Percentiles rank a stretch among this genome's conserved stretches.
Conservation (phyloP, 2,329 filamentous ascomycete species). For the Helicocarpus griseus region DNA sequence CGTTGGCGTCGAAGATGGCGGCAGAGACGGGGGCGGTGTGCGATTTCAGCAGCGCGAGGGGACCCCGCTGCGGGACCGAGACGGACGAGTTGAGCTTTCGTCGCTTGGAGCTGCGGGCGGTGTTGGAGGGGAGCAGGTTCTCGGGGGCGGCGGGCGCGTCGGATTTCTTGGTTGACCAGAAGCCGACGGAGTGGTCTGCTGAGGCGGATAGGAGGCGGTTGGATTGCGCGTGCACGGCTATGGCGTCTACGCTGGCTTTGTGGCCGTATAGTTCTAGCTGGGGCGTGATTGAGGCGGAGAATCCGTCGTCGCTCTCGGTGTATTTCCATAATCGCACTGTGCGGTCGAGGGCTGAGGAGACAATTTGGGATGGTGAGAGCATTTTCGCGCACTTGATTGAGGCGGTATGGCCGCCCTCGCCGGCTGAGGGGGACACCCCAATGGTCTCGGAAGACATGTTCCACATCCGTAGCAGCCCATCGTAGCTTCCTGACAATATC, state of each 20-base stretch:
- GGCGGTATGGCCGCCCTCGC: constrained; percentile 62
- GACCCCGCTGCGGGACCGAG: constrained; percentile 59
- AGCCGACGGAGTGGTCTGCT: constrained; percentile 69
- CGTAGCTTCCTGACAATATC: constrained; percentile 87
- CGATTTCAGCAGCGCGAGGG: constrained; percentile 61
- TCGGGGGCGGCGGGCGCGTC: constrained; percentile 65
- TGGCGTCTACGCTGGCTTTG: constrained; percentile 59
- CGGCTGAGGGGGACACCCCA: constrained; percentile 59
- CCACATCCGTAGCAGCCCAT: constrained; percentile 83
- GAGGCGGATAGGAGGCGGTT: constrained; percentile 78
- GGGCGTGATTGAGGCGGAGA: constrained; percentile 56
- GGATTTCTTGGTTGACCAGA: constrained; percentile 77
- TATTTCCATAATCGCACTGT: constrained; percentile 89
- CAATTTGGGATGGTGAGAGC: constrained; percentile 66
- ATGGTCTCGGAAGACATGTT: constrained; percentile 78
- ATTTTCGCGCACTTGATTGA: constrained; percentile 78
- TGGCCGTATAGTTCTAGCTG: constrained; percentile 79
- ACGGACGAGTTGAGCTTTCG: constrained; percentile 60
- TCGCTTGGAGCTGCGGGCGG: constrained; percentile 58
- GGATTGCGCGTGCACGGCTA: constrained; percentile 64
- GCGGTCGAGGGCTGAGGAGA: constrained; percentile 73
- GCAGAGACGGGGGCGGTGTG: constrained; percentile 69
- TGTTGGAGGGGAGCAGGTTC: constrained; percentile 56
- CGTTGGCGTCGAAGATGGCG: constrained; percentile 73
- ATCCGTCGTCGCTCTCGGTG: constrained; percentile 52